Base-by-base conservation (phyloP, 148 eudicot genomes). In the Bassia scoparia region DNA sequence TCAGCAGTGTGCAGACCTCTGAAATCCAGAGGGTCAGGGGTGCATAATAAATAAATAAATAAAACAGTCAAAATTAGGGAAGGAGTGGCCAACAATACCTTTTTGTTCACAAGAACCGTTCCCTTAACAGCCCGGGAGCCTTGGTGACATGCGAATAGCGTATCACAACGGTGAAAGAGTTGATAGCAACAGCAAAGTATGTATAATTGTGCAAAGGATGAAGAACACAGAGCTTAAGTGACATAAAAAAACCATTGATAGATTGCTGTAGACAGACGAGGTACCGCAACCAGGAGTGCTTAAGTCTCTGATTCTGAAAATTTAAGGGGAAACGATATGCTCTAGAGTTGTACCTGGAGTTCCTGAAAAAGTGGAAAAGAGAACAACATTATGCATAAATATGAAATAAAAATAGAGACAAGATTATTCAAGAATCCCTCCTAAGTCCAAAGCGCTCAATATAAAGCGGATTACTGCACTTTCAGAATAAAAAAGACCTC, bases 111-210 rank as follows among this genome's bases (percentile, higher is more conserved):
- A 41, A 91, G 89, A 76, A 94, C 92, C 18, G 97, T 94, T 70
- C 98, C 98, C 82, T 94, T 94, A 33, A 91, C 86, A 70, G 96
- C 98, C 76, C n/a, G 49, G n/a, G n/a, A n/a, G 27, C 98, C 98
- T 49, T 86, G 61, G 74, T 85, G 26, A 94, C 78, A 94, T 71
- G 46, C 93, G 98, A 61, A 90, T n/a, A 84, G 68, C 91, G 98
- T 66, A 89, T 91, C 75, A 94, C 81, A 91, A 75, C 52, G 98
- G 96, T 94, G 67, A 76, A 77, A 30, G 71, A 65, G 61, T 46
- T 56, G 48, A 48, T 67, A 72, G 12, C 34, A 48, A 18, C 0
- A 49, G 21, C 2, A 11, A 27, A 67, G 14, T 60, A 62, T 49
- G n/a, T 49, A 35, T 16, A 5, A 20, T 53, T 0, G 30, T 67